These are phyloP conservation scores for Ceratocystiopsis sp. DNA, from an alignment of 2,329 filamentous ascomycete species.

Conservation along the genomic window DNA sequence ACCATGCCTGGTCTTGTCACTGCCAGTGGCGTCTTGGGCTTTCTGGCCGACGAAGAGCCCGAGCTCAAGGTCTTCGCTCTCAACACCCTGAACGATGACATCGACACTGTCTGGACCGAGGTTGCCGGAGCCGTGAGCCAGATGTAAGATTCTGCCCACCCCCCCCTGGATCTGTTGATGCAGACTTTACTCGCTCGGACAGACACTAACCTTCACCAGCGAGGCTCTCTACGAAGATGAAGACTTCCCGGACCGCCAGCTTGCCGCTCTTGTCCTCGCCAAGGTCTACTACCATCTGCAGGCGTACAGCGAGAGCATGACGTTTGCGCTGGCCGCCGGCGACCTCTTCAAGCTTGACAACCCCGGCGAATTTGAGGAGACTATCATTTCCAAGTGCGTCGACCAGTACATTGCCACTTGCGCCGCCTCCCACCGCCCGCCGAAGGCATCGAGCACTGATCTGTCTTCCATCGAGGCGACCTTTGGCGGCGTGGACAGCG, in stretches of 20 bases:
- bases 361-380: constrained; percentile 93
- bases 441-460: constrained; percentile 24
- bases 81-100: constrained; percentile 87
- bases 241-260: constrained; percentile 77
- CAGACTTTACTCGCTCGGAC: too few species aligned
- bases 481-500: constrained; percentile 55
- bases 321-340: constrained; percentile 85
- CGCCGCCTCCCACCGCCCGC: constrained; percentile 30
- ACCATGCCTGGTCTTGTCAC: constrained; percentile 87
- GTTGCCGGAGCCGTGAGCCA: constrained; percentile 82
- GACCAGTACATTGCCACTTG: constrained; percentile 86
- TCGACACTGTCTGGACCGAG: constrained; percentile 95
- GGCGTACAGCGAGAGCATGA: constrained; percentile 99
- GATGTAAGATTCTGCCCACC: constrained; percentile 44
- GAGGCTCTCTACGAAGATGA: constrained; percentile 97
- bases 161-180: not conserved
- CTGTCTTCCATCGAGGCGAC: constrained; percentile 61
- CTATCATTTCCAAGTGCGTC: constrained; percentile 94
- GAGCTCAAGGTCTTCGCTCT: constrained; percentile 91
- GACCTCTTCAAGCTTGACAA: constrained; percentile 87
- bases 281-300: constrained; percentile 99
- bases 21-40: constrained; percentile 85
- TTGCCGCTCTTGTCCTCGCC: constrained; percentile 83
- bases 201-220: constrained; percentile 28
- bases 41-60: constrained; percentile 84